Base-by-base conservation (phyloP, 768 basidiomycete species). In the Boletus tylopilopsis region DNA sequence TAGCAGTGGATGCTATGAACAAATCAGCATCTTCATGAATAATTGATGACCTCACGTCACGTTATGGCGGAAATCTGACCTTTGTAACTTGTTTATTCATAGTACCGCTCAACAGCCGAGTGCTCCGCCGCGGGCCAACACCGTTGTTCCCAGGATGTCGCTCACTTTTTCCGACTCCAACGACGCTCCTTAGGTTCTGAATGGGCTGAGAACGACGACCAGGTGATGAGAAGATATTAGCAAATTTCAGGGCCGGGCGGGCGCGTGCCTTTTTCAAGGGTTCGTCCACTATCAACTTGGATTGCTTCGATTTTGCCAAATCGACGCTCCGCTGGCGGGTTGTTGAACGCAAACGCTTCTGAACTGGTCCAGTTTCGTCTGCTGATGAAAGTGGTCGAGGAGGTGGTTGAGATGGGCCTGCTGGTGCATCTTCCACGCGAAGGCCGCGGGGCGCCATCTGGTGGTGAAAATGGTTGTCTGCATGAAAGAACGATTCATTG, bases 181-280 rank as follows among this genome's bases (percentile, higher is more conserved):
- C 64, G 50, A 74, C 71, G 60, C 74, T 73, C 75, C 79, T 81
- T 70, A 84, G 77, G 66, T 82, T 76, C 70, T 79, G 76, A 68
- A 79, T 74, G 66, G 80, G 76, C 84, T 87, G 85, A 71, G 80
- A 80, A 80, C 78, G 78, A 80, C 82, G 84, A 82, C 79, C 78
- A 72, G 81, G 80, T 73, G 83, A 86, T 87, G 85, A 88, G 86
- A 87, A 85, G 77, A 85, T 76, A 75, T 87, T 87, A 86, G 82
- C 77, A 84, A 85, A 81, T 75, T 80, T 83, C 79, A 87, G 78
- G 78, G 82, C 85, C 84, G 83, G 84, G 82, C 84, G 85, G 78
- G 81, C 82, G 84, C 86, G 82, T 87, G 84, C 88, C 87, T 90
- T 90, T 86, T 87, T 88, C 77, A 78, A 74, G 68, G 82, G 79